Percentiles rank a stretch among this genome's conserved stretches.
These are phyloP conservation scores for Kwoniella shivajii DNA, from an alignment of 1,284 basidiomycete species.

Conservation along the genomic window DNA sequence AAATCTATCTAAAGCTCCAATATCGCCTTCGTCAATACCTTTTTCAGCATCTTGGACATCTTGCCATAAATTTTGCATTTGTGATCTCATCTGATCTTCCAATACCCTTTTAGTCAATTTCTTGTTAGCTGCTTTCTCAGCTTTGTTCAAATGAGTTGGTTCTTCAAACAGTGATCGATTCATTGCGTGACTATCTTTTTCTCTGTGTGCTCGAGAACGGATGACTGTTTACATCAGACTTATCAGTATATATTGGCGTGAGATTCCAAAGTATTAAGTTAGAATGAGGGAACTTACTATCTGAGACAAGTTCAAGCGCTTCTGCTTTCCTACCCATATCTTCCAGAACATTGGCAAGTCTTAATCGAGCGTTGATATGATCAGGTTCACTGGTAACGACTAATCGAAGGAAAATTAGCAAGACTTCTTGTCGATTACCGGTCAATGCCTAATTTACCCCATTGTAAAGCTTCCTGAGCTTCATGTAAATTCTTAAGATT, in stretches of 20 bases:
- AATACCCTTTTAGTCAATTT: slow-evolving; percentile 40
- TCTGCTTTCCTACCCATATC: slow-evolving; percentile 71
- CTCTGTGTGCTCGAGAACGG: slow-evolving; percentile 32
- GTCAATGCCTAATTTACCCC: slow-evolving; percentile 58
- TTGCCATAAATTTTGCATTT: slow-evolving; percentile 51
- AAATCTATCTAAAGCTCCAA: slow-evolving; percentile 62
- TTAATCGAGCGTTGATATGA: slow-evolving; percentile 80
- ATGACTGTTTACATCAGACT: slow-evolving; percentile 19
- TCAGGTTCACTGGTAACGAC: slow-evolving; percentile 73
- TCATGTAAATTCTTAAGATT: slow-evolving; percentile 71
- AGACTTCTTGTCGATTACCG: slow-evolving; percentile 17
- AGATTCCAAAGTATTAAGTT: neutral
- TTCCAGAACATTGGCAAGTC: slow-evolving; percentile 87
- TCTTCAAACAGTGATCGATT: neutral
- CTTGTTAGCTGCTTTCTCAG: slow-evolving; percentile 25
- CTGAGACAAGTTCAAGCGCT: slow-evolving; percentile 81
- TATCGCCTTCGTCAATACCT: slow-evolving; percentile 47
- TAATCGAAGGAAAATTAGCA: slow-evolving; percentile 39
- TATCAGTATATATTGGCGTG: neutral
- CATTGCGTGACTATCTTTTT: slow-evolving; percentile 9
- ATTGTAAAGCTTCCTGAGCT: slow-evolving; percentile 79
- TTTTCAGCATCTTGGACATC: slow-evolving; percentile 52
- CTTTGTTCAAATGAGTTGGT: slow-evolving; percentile 18
- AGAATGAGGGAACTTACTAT: slow-evolving; percentile 61
- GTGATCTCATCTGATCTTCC: slow-evolving; percentile 43